Conservation (phyloP, 331 rosid species). For the Ulmus americana region DNA sequence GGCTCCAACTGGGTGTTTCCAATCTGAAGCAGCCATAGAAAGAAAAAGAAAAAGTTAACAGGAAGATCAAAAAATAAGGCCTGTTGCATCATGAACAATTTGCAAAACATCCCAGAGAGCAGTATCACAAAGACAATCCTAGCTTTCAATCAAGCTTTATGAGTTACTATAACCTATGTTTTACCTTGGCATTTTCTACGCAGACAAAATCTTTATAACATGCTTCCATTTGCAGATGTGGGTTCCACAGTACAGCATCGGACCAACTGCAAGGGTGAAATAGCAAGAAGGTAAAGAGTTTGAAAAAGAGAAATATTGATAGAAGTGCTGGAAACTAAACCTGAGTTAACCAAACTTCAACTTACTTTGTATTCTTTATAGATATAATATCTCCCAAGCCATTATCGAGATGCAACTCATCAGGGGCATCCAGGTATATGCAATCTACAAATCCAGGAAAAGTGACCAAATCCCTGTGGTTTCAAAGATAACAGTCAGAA, state of each 20-base stretch:
- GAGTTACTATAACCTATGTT: constrained; percentile 2
- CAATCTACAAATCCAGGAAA: constrained; percentile 98
- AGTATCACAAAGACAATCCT: neutral
- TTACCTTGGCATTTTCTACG: constrained; percentile 95
- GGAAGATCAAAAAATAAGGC: constrained; percentile 4
- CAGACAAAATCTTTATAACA: constrained; percentile 91
- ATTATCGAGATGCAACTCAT: constrained; percentile 67
- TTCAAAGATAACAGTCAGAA: constrained; percentile 23
- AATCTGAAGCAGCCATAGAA: constrained; percentile 47
- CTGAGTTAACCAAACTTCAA: constrained; percentile 7
- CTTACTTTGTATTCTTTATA: constrained; percentile 71
- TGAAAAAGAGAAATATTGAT: neutral
- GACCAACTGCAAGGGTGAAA: constrained; percentile 60
- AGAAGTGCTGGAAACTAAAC: neutral
- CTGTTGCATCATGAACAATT: neutral
- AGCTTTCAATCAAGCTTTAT: neutral
- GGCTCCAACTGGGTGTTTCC: constrained; percentile 64
- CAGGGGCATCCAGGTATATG: constrained; percentile 59
- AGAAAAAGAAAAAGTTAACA: constrained; percentile 3
- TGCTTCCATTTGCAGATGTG: constrained; percentile 81
- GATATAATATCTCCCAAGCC: constrained; percentile 80
- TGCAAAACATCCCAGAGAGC: neutral
- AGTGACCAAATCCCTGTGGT: constrained; percentile 64
- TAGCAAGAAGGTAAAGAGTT: constrained; percentile 14
- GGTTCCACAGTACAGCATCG: constrained; percentile 94